Evolutionary conservation across 139 green algal species (phyloP), one percentile per base, ranked within the genome.

Genomic region (Chlorella sp.): DNA sequence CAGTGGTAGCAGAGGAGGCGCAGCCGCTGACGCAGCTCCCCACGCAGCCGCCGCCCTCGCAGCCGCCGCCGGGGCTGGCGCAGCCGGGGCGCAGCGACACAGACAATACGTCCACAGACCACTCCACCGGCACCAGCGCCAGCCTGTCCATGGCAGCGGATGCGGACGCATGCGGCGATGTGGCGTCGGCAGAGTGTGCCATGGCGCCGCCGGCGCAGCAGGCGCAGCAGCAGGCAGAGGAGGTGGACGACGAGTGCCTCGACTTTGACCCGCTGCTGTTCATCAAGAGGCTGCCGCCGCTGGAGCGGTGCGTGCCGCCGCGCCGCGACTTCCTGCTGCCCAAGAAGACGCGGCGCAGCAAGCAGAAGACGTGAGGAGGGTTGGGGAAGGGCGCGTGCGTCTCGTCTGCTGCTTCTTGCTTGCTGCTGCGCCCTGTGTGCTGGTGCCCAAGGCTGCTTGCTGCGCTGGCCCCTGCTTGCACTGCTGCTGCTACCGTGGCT

Each of bases 221-320:
- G 26, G 28, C 28, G 39, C 44, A 17, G 17, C 15, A n/a, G 34
- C 21, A 26, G 32, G 41, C 60, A 1, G 83, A 86, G 34, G 89
- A 91, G 26, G 89, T 89, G 32, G 90, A 91, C 30, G 85, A 90
- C 15, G 93, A 94, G 23, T 91, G 92, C 62, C 57, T 91, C n/a
- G 93, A 97, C 71, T 96, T 96, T 81, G 94, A 97, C 81, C 94
- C 94, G 26, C 95, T 92, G 85, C 82, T 87, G 30, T 97, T 97
- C 87, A 96, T 97, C 76, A 93, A 94, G 83, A 74, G 79, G 44
- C 91, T 97, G 64, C 93, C 94, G 26, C 88, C 92, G 39, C 81
- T 96, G 57, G 68, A 88, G 20, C 57, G 87, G 13, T 86, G 81
- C 39, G 80, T 94, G 13, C 82, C 89, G 20, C 26, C 32, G 7